Percentiles rank a stretch among this genome's conserved stretches.
Evolutionary conservation across 768 basidiomycete species (phyloP).

Genomic region (Russula ochroleuca): DNA sequence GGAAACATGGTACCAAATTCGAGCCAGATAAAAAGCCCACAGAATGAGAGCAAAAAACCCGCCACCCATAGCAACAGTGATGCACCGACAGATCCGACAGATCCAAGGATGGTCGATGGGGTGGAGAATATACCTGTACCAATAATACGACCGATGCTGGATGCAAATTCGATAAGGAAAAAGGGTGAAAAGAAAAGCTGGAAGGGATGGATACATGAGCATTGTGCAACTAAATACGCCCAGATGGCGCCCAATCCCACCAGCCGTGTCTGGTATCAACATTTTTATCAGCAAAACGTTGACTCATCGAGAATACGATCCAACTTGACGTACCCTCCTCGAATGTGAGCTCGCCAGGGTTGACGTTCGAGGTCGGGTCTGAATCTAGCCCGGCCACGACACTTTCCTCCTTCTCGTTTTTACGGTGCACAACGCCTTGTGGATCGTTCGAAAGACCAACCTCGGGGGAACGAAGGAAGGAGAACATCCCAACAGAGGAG

Average conservation of each 20-base stretch:
- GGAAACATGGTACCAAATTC: conserved; percentile 63
- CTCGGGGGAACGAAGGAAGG: background rate
- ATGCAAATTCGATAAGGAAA: background rate
- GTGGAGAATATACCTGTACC: conserved; percentile 66
- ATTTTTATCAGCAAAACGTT: background rate
- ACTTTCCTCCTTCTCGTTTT: background rate
- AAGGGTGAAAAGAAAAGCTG: background rate
- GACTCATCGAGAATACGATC: background rate
- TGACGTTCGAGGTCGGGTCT: conserved; percentile 29
- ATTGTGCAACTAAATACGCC: conserved; percentile 55
- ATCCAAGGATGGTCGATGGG: conserved; percentile 52
- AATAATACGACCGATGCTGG: conserved; percentile 51
- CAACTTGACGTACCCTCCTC: conserved; percentile 43
- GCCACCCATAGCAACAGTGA: conserved; percentile 62
- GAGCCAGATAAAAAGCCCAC: conserved; percentile 59
- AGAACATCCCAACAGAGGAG: background rate
- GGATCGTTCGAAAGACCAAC: background rate
- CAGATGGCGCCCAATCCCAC: conserved; percentile 55
- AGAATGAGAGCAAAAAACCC: conserved; percentile 54
- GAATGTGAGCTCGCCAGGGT: conserved; percentile 45
- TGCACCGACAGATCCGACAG: conserved; percentile 55
- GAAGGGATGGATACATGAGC: conserved; percentile 38
- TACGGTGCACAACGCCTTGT: background rate
- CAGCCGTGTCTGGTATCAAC: conserved; percentile 41
- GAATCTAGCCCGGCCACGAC: conserved; percentile 3